A percentile compares a stretch with the other conserved stretches of the same genome.
Conservation (phyloP, 495 filamentous ascomycete genomes). For the Talaromyces ruber region DNA sequence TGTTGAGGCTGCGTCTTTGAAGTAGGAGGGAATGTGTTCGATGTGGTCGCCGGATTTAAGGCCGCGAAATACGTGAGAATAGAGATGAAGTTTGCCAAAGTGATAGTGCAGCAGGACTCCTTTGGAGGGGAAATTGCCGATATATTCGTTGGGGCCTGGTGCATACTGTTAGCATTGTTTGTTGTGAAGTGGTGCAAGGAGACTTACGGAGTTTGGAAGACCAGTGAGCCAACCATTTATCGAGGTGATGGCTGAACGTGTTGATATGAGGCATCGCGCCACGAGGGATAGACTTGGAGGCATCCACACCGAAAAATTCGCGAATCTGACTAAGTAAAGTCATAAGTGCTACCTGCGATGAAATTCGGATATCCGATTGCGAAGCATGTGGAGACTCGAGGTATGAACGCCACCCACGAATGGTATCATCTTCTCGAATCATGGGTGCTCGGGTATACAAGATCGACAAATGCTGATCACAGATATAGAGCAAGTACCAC, state of each 20-base stretch:
- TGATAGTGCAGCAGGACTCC: conserved; percentile 35
- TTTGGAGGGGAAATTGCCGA: conserved; percentile 33
- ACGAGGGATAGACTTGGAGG: conserved; percentile 21
- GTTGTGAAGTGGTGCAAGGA: conserved; percentile 6
- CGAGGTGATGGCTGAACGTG: conserved; percentile 28
- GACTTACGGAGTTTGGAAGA: conserved; percentile 21
- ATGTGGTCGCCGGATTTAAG: conserved; percentile 16
- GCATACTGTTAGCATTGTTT: neutral
- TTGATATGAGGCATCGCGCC: conserved; percentile 23
- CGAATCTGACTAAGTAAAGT: conserved; percentile 30
- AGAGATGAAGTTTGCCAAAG: conserved; percentile 37
- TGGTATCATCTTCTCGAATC: conserved; percentile 26
- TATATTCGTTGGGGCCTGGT: conserved; percentile 11
- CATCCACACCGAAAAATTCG: conserved; percentile 27
- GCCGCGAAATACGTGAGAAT: conserved; percentile 34
- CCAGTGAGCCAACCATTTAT: conserved; percentile 30
- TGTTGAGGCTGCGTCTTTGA: conserved; percentile 25
- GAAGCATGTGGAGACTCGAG: conserved; percentile 20
- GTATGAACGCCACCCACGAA: conserved; percentile 26
- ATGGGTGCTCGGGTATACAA: conserved; percentile 36
- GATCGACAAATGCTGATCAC: conserved; percentile 37
- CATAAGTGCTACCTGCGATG: conserved; percentile 28
- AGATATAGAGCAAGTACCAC: conserved; percentile 36
- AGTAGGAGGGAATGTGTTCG: conserved; percentile 22
- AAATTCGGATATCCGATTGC: conserved; percentile 26